Percentiles rank a stretch among this genome's conserved stretches.
phyloP scores from a whole-genome alignment of 169 alveolate species.

The Plasmodium knowlesi region DNA sequence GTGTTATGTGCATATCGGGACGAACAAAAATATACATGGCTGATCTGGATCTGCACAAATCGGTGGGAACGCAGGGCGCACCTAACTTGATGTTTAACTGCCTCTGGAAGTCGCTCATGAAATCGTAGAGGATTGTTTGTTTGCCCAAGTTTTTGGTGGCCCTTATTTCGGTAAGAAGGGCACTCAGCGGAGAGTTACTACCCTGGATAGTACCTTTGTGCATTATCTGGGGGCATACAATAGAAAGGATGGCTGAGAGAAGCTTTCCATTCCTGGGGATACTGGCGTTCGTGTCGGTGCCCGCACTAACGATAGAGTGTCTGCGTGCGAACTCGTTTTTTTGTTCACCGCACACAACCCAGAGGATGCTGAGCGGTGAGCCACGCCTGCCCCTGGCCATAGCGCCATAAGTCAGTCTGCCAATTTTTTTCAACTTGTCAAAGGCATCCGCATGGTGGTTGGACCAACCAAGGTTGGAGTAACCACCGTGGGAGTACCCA shows the following conservation, averaged over 20 bases:
- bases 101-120: slow-evolving; percentile 36
- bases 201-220: neutral
- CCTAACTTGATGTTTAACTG: slow-evolving; percentile 18
- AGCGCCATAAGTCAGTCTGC: neutral
- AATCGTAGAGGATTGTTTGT: slow-evolving; percentile 31
- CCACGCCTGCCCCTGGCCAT: neutral
- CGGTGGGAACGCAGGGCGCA: neutral
- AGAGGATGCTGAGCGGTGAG: slow-evolving; percentile 2
- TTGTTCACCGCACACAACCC: slow-evolving; percentile 15
- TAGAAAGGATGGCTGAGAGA: neutral
- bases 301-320: neutral
- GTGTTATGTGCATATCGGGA: slow-evolving; percentile 47
- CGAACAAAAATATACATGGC: slow-evolving; percentile 51
- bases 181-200: neutral
- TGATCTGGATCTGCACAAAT: neutral
- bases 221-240: neutral
- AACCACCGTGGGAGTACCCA: neutral
- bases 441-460: slow-evolving; percentile 6
- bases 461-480: neutral
- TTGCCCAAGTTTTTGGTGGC: neutral
- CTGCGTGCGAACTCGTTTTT: slow-evolving; percentile 9
- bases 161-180: slow-evolving; percentile 15
- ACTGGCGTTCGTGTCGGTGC: neutral
- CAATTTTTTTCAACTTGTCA: slow-evolving; percentile 14
- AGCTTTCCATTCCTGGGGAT: neutral